Conservation (phyloP, 1,139 yeast genomes). For the Pichia sp. region DNA sequence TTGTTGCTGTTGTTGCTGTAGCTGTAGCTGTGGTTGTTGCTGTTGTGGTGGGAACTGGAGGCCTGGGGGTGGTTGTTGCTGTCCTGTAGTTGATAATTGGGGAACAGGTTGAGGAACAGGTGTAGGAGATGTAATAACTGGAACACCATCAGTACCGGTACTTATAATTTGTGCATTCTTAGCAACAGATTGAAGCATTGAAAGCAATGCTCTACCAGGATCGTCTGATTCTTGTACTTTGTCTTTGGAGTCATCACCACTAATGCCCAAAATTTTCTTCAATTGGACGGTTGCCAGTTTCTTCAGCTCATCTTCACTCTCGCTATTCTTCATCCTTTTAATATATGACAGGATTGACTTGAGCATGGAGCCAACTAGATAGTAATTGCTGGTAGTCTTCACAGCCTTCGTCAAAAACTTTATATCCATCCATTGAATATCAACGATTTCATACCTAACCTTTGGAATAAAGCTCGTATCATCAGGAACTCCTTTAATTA, state of each 20-base stretch:
- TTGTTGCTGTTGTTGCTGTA: conserved; percentile 19
- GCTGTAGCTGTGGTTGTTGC: conserved; percentile 3
- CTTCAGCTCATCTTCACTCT: conserved; percentile 53
- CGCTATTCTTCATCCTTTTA: conserved; percentile 38
- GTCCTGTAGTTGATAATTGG: neutral
- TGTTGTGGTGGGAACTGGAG: conserved; percentile 2
- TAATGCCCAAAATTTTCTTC: conserved; percentile 54
- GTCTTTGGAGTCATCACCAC: conserved; percentile 16
- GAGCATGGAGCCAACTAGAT: conserved; percentile 56
- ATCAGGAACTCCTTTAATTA: conserved; percentile 77
- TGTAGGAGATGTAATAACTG: neutral
- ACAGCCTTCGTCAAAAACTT: conserved; percentile 33
- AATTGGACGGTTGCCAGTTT: conserved; percentile 57
- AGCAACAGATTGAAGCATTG: conserved; percentile 53
- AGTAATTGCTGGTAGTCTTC: conserved; percentile 43
- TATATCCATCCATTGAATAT: conserved; percentile 61
- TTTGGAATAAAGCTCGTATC: conserved; percentile 68
- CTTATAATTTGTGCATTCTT: conserved; percentile 24
- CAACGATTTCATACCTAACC: conserved; percentile 82
- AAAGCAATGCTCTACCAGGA: conserved; percentile 72
- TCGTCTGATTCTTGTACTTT: conserved; percentile 36
- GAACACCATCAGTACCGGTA: conserved; percentile 5
- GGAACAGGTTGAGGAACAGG: conserved; percentile 12
- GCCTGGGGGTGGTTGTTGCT: neutral
- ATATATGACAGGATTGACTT: conserved; percentile 59